A percentile compares a stretch with the other conserved stretches of the same genome.
Evolutionary conservation across 2,329 filamentous ascomycete species (phyloP).

Genomic region (Hirsutella rhossiliensis): DNA sequence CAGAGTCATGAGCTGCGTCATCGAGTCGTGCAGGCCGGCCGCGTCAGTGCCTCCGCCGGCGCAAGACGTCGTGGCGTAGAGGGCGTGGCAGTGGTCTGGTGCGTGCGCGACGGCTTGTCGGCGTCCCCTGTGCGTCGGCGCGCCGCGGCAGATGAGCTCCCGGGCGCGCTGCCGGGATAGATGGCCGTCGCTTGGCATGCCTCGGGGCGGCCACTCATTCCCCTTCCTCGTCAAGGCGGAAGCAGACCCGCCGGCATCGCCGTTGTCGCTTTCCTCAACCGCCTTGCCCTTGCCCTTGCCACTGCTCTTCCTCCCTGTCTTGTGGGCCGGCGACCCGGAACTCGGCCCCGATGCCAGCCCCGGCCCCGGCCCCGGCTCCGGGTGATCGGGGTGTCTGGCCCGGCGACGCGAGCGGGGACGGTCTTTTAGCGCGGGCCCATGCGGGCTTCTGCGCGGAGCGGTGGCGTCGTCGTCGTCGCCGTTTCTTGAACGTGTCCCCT

Average conservation of each 20-base stretch:
- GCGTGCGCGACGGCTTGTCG: slow-evolving; percentile 41
- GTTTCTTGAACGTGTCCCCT: not conserved
- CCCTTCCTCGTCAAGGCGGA: not conserved
- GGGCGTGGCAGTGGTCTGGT: slow-evolving; percentile 40
- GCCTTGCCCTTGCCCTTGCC: not conserved
- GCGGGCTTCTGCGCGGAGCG: not conserved
- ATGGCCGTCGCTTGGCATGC: not conserved
- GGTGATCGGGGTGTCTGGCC: slow-evolving; percentile 24
- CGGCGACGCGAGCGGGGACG: slow-evolving; percentile 24
- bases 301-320: too few relatives aligned
- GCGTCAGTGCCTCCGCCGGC: slow-evolving; percentile 34
- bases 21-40: slow-evolving; percentile 38
- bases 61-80: slow-evolving; percentile 38
- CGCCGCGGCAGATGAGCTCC: slow-evolving; percentile 46
- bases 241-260: not conserved
- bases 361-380: slow-evolving; percentile 10
- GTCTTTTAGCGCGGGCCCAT: not conserved
- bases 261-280: not conserved
- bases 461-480: not conserved
- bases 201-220: not conserved
- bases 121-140: slow-evolving; percentile 43
- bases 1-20: slow-evolving; percentile 47
- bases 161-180: slow-evolving; percentile 25
- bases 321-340: too few relatives aligned
- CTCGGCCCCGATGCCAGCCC: not conserved